Base-by-base conservation (phyloP, 768 basidiomycete species). In the Psilocybe cyanescens region DNA sequence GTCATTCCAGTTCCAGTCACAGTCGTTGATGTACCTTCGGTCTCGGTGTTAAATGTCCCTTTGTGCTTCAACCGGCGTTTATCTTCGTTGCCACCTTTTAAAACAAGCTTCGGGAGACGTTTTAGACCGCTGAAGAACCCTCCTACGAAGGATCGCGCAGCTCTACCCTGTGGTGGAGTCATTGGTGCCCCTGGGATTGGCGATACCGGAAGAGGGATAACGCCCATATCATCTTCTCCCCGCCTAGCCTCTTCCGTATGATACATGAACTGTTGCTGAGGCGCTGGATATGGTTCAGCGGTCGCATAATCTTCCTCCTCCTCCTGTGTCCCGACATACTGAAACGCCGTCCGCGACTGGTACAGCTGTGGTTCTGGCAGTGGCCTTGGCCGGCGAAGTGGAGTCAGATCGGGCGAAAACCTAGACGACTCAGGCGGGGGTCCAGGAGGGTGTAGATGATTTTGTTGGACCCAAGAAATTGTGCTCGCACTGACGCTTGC, bases 111-210 rank as follows among this genome's bases (percentile, higher is more conserved):
- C 5, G 78, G 78, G 24, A 78, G 55, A 16, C 72, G 68, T 55
- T 73, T 78, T 16, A 80, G 64, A 8, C 77, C 75, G 35, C 65
- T 72, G 49, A 79, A 73, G 55, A 80, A 78, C 0, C 78, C 79
- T 37, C 78, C 78, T 0, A 79, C 76, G 30, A 78, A 75, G 4
- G 64, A 58, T 8, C 53, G 67, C 54, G 41, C 57, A 12, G 53
- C 39, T 16, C 59, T 41, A 49, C 8, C 24, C 8, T 41, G 50
- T 11, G 44, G 37, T 47, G 49, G 39, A 31, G 48, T 19, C 6
- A 53, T 45, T 17, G 47, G 35, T 28, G 29, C 47, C 29, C 44
- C 35, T n/a, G 55, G 48, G 28, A 50, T 50, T 11, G 48, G 39
- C 14, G 60, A 47, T 0, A 11, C 47, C 12, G 45, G 56, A 9